Conservation (phyloP, 129 eudicot genomes). For the Saussurea involucrata region DNA sequence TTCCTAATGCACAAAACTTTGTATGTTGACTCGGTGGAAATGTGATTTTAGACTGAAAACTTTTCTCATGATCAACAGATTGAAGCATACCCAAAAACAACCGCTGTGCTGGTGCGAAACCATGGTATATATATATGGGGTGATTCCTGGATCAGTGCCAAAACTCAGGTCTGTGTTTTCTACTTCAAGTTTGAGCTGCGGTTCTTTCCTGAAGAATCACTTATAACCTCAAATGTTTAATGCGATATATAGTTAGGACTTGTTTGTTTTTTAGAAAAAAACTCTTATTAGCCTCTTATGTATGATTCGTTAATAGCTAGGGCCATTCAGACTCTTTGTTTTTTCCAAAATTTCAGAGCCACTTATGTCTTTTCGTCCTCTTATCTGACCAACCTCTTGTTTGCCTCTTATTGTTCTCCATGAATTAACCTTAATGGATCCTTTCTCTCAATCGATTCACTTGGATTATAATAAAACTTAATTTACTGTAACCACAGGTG, state of each 20-base stretch:
- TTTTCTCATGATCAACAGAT: conserved; percentile 46
- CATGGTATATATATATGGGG: conserved; percentile 99
- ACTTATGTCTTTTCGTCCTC: too few relatives aligned
- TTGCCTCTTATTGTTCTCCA: too few relatives aligned
- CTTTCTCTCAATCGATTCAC: too few relatives aligned
- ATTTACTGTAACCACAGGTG: too few relatives aligned
- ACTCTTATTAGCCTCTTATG: too few relatives aligned
- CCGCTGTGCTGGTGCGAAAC: conserved; percentile 96
- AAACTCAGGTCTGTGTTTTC: conserved; percentile 70
- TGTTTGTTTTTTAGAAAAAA: too few relatives aligned
- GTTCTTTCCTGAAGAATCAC: neutral
- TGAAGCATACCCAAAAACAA: conserved; percentile 90
- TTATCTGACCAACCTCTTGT: too few relatives aligned
- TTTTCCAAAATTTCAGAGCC: too few relatives aligned
- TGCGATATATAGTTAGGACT: neutral
- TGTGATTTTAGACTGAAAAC: neutral
- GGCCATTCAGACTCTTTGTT: too few relatives aligned
- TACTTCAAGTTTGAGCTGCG: neutral
- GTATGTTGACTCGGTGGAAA: neutral
- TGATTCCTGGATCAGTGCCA: conserved; percentile 94
- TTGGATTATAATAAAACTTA: too few relatives aligned
- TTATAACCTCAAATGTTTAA: neutral
- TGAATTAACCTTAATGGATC: too few relatives aligned
- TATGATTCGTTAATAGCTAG: too few relatives aligned
- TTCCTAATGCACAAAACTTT: conserved; percentile 2